Percentiles rank a stretch among this genome's conserved stretches.
Conservation (phyloP, 2,329 filamentous ascomycete species). For the Fusarium decemcellulare region DNA sequence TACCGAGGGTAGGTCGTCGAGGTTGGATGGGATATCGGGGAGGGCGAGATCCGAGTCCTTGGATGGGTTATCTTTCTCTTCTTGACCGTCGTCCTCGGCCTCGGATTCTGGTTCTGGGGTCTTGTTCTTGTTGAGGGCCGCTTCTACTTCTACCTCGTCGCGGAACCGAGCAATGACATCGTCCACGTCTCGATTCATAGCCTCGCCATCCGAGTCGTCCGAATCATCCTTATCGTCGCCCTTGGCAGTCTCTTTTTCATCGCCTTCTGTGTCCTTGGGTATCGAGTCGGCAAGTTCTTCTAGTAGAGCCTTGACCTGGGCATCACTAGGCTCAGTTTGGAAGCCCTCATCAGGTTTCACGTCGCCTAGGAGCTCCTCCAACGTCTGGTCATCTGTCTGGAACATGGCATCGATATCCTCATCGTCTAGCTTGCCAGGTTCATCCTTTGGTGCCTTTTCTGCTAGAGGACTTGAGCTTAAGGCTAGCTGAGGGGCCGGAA, state of each 20-base stretch:
- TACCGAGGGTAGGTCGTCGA: constrained; percentile 54
- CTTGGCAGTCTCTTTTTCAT: not conserved
- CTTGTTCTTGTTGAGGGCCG: constrained; percentile 32
- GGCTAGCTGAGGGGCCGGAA: not conserved
- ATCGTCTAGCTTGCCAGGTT: constrained; percentile 36
- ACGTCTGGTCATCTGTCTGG: constrained; percentile 64
- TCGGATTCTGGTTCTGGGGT: constrained; percentile 29
- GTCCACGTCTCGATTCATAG: constrained; percentile 61
- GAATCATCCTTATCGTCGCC: constrained; percentile 42
- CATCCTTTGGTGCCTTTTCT: constrained; percentile 2
- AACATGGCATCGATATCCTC: constrained; percentile 58
- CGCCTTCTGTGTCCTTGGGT: constrained; percentile 43
- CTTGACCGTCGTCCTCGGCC: constrained; percentile 13
- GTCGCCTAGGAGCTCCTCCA: constrained; percentile 66
- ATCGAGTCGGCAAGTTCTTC: constrained; percentile 54
- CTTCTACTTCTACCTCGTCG: constrained; percentile 61
- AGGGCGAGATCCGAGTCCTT: constrained; percentile 53
- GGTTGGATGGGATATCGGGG: constrained; percentile 62
- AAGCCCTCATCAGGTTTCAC: constrained; percentile 53
- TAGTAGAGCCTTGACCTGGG: constrained; percentile 53
- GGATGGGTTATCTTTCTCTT: constrained; percentile 36
- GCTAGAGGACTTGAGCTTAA: constrained; percentile 4
- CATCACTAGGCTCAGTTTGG: constrained; percentile 45
- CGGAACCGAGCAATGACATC: constrained; percentile 61
- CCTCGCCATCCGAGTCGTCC: constrained; percentile 66